Percentiles rank a stretch among this genome's conserved stretches.
Evolutionary conservation across 2,329 filamentous ascomycete species (phyloP).

Genomic region (Fusarium sarcochroum): DNA sequence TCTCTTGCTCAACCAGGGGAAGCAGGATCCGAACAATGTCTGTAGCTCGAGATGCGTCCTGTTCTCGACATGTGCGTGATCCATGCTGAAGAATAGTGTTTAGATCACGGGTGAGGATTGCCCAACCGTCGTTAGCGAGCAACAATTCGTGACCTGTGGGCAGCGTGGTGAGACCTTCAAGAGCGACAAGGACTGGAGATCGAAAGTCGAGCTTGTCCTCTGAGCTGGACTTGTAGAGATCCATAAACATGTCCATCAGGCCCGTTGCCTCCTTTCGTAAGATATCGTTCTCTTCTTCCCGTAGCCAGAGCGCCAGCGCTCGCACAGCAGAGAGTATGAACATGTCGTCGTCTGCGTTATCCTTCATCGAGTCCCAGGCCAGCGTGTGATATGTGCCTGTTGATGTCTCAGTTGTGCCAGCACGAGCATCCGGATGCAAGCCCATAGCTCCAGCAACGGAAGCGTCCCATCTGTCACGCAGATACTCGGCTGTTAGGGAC

Average conservation of each 20-base stretch:
- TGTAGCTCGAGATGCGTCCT: conserved; percentile 61
- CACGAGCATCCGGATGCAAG: conserved; percentile 70
- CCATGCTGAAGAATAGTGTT: conserved; percentile 57
- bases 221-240: conserved; percentile 66
- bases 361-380: conserved; percentile 70
- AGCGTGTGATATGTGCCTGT: conserved; percentile 64
- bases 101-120: conserved; percentile 65
- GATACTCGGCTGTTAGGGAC: conserved; percentile 73
- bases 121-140: conserved; percentile 68
- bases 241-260: conserved; percentile 74
- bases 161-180: conserved; percentile 69
- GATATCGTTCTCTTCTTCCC: conserved; percentile 75
- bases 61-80: conserved; percentile 44
- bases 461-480: conserved; percentile 79
- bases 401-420: conserved; percentile 58
- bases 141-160: conserved; percentile 64
- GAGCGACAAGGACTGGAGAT: conserved; percentile 68
- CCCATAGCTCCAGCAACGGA: conserved; percentile 73
- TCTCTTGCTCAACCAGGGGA: conserved; percentile 64
- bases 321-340: conserved; percentile 71
- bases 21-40: conserved; percentile 71
- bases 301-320: conserved; percentile 74
- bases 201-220: conserved; percentile 65
- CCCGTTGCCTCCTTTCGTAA: conserved; percentile 70
- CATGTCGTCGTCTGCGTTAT: conserved; percentile 66